Evolutionary conservation across 495 filamentous ascomycete genomes (phyloP), one percentile per base, ranked within the genome.

Genomic region (Penicillium paxilli): DNA sequence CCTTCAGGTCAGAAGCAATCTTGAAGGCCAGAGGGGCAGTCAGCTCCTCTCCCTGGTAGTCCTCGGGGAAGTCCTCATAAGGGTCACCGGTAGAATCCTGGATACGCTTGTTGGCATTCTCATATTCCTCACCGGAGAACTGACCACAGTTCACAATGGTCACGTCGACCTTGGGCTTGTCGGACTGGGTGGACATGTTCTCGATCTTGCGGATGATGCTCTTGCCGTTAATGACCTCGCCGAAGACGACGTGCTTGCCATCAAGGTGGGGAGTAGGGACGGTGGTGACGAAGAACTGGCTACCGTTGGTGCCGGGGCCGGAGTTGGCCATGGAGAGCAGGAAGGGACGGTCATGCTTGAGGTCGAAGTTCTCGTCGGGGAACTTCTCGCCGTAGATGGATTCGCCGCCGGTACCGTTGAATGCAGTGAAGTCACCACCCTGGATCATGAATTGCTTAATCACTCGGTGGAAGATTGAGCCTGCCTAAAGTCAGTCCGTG

Each of bases 381-480:
- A 99, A 99, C 75, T 97, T 98, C 61, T 89, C 88, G 65, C 94
- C 94, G 68, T 99, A 99, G 70, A 99, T 98, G 22, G 88, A 93
- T 77, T 98, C 94, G 63, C 94, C 94, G 49, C 94, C 94, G 21
- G 95, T 98, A 49, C 94, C 90, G 72, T 99, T 93, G 70, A 91
- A 93, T 22, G 83, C 86, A 25, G 94, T 99, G 74, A 99, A 99
- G 70, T 99, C 94, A 70, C 94, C 94, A 61, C 95, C 94, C 74
- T 99, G 94, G 70, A 97, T 92, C 94, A 99, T 99, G 77, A 99
- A 99, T 58, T 87, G 80, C 76, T 96, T 96, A 81, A 99, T 99
- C 57, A 99, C 89, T 33, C 94, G 89, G 81, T 99, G 94, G 83
- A 99, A 98, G 54, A 69, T 79, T 37, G 89, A 93, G 58, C 90